These are phyloP conservation scores for Cytospora chrysosperma DNA, from an alignment of 2,329 filamentous ascomycete species.

Conservation along the genomic window DNA sequence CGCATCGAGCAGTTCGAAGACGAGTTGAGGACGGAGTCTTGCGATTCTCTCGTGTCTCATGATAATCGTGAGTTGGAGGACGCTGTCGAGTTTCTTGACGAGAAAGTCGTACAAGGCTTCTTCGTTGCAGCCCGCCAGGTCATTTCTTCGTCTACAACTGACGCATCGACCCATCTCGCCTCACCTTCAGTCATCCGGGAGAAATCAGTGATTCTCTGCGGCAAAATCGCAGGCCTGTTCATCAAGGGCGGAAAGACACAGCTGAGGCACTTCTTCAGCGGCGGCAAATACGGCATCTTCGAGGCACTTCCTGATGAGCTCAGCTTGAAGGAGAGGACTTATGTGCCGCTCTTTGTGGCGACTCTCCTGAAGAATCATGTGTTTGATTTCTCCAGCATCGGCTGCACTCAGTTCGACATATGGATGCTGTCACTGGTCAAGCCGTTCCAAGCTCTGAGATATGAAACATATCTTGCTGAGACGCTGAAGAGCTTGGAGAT, in stretches of 20 bases:
- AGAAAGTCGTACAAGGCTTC: conserved; percentile 17
- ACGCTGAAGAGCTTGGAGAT: conserved; percentile 43
- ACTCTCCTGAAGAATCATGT: conserved; percentile 48
- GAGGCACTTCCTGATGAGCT: conserved; percentile 41
- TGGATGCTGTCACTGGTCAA: conserved; percentile 54
- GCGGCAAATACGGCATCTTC: conserved; percentile 52
- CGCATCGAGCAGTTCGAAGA: conserved; percentile 42
- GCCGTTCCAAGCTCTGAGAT: conserved; percentile 44
- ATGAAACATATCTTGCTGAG: conserved; percentile 51
- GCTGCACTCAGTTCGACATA: conserved; percentile 47
- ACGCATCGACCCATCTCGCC: not conserved
- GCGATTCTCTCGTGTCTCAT: conserved; percentile 29
- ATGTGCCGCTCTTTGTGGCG: conserved; percentile 51
- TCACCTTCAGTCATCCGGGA: conserved; percentile 29
- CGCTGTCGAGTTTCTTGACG: conserved; percentile 35
- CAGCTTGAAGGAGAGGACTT: conserved; percentile 42
- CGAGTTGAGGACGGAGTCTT: conserved; percentile 38
- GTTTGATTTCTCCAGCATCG: conserved; percentile 47
- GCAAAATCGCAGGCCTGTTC: conserved; percentile 46
- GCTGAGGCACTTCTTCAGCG: conserved; percentile 46
- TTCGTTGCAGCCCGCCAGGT: conserved; percentile 16
- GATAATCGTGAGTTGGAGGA: conserved; percentile 46
- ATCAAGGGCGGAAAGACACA: conserved; percentile 42
- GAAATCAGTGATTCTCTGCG: conserved; percentile 45
- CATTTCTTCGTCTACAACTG: not conserved